phyloP scores from a whole-genome alignment of 768 basidiomycete genomes.

The Lactarius tabidus region DNA sequence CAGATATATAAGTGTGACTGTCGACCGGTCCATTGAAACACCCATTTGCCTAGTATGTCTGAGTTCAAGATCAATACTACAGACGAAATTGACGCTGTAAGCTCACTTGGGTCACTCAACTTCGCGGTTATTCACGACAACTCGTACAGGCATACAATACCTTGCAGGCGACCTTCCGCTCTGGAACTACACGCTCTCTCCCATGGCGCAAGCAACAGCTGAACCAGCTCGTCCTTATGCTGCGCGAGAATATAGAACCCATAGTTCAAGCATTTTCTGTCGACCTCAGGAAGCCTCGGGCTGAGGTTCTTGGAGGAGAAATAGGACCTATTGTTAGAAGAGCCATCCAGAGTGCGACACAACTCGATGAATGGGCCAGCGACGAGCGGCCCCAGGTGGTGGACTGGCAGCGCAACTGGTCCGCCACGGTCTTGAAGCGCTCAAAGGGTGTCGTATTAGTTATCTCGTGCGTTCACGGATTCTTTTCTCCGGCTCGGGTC shows the following conservation, averaged over 20 bases:
- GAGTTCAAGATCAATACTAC: constrained; percentile 11
- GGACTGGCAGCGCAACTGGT: constrained; percentile 49
- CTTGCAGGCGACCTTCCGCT: constrained; percentile 45
- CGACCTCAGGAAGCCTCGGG: constrained; percentile 29
- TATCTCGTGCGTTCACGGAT: constrained; percentile 47
- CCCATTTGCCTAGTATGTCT: background rate
- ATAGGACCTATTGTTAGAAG: constrained; percentile 37
- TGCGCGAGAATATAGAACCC: constrained; percentile 56
- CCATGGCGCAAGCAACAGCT: constrained; percentile 64
- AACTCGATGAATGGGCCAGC: constrained; percentile 56
- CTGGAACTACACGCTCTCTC: constrained; percentile 60
- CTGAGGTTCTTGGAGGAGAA: constrained; percentile 37
- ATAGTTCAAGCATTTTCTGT: constrained; percentile 44
- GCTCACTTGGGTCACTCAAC: background rate
- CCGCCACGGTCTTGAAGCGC: constrained; percentile 47
- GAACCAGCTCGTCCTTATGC: constrained; percentile 54
- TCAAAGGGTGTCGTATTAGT: constrained; percentile 62
- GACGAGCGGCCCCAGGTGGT: constrained; percentile 38
- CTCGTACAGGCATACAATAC: constrained; percentile 13
- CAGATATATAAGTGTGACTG: background rate
- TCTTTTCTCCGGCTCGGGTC: background rate
- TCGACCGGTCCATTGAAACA: no score
- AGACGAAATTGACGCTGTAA: constrained; percentile 13
- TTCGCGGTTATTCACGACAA: background rate
- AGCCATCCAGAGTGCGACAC: constrained; percentile 32